Percentiles rank a stretch among this genome's conserved stretches.
These are phyloP conservation scores for Sporothrix globosa DNA, from an alignment of 2,329 filamentous ascomycete genomes.

Conservation along the genomic window DNA sequence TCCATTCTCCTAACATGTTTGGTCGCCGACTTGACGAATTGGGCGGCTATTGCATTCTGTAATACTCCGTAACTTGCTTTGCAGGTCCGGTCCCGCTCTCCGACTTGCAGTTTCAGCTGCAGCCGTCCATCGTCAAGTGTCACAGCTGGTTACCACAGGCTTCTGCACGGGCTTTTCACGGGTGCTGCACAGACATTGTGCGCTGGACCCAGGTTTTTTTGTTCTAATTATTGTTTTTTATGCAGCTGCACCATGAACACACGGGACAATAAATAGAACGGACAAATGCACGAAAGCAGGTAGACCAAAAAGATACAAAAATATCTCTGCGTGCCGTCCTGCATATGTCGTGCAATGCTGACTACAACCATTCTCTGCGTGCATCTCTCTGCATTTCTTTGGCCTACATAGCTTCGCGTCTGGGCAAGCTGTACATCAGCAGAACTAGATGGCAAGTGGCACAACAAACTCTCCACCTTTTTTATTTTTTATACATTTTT, in stretches of 20 bases:
- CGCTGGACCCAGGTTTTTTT: not conserved
- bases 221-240: not conserved
- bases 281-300: not conserved
- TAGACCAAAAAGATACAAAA: not conserved
- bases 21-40: not conserved
- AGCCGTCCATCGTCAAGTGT: not conserved
- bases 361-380: too few relatives aligned
- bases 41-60: constrained; percentile 5
- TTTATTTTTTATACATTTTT: too few relatives aligned
- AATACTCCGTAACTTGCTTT: too few relatives aligned
- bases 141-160: not conserved
- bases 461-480: not conserved
- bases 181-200: constrained; percentile 9
- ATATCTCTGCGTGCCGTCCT: constrained; percentile 1
- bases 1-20: not conserved
- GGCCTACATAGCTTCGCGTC: not conserved
- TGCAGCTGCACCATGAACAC: not conserved
- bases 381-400: not conserved
- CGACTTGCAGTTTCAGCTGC: constrained; percentile 8
- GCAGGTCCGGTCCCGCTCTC: not conserved
- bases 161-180: not conserved
- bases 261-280: constrained; percentile 13
- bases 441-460: not conserved
- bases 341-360: not conserved
- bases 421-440: not conserved